phyloP scores from a whole-genome alignment of 2,329 filamentous ascomycete species.

The Trichoderma atroviride region DNA sequence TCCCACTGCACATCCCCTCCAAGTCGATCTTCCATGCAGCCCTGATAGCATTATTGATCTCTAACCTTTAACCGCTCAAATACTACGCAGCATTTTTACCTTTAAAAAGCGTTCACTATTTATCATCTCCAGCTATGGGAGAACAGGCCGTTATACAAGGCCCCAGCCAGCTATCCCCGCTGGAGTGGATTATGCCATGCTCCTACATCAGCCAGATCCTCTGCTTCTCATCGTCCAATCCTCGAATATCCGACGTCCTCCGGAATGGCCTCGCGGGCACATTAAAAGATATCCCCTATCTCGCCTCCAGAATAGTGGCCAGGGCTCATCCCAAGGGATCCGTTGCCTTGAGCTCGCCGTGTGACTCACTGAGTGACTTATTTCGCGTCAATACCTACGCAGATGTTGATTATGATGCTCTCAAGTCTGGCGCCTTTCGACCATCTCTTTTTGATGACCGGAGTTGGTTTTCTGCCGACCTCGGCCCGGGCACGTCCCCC shows the following conservation, averaged over 20 bases:
- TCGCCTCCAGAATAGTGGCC: constrained; percentile 7
- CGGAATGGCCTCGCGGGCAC: constrained; percentile 3
- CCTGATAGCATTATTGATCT: background rate
- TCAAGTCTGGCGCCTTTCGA: background rate
- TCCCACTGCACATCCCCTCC: background rate
- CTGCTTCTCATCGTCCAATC: constrained; percentile 14
- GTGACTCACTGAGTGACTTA: constrained; percentile 6
- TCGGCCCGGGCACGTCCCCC: background rate
- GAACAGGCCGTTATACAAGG: background rate
- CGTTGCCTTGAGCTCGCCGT: background rate
- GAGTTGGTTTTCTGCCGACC: background rate
- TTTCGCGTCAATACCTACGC: background rate
- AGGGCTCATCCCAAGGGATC: background rate
- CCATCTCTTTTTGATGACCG: background rate
- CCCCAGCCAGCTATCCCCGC: constrained; percentile 7
- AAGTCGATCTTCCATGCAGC: background rate
- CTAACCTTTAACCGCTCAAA: background rate
- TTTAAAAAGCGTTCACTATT: background rate
- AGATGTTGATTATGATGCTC: background rate
- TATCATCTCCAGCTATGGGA: background rate
- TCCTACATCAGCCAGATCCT: constrained; percentile 22
- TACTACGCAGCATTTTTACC: background rate
- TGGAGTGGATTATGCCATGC: constrained; percentile 23
- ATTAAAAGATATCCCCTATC: constrained; percentile 11
- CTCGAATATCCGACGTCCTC: constrained; percentile 17